Evolutionary conservation across 495 filamentous ascomycete genomes (phyloP), one percentile per base, ranked within the genome.

Genomic region (Neurospora sp.): DNA sequence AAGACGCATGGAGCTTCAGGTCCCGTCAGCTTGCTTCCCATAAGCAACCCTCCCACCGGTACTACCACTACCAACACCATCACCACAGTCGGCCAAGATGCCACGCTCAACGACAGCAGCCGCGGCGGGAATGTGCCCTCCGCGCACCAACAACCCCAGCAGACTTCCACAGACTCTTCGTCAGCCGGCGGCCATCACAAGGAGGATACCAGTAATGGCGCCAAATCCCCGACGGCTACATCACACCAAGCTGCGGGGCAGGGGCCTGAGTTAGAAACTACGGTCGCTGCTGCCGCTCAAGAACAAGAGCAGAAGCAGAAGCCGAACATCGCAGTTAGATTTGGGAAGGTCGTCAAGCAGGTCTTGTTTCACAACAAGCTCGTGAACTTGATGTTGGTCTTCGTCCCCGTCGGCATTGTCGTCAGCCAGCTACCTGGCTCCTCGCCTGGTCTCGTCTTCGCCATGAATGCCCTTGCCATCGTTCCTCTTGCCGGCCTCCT

Each of bases 381-480:
- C 82, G 53, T 65, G 53, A 96, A 97, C 81, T 70, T 91, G 44
- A 86, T 96, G 74, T 82, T 96, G 75, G 82, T 95, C 38, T 94
- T 94, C 79, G 92, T 96, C 8, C 93, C 93, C 1, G 83, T 91
- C 70, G 93, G 92, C 72, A 94, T 97, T 75, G 87, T 85, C 72
- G 84, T 89, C 45, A 82, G 89, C 76, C 87, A 87, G 31, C 83
- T 84, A 16, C 75, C 80, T 9, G 73, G 74, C 68, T 22, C 65
- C 22, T 53, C 72, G n/a, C 77, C 79, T 10, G 83, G 78, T 37
- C 72, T 84, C 68, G 77, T 94, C 69, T 96, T 96, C 80, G 89
- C 89, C 44, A 88, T 94, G 85, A 96, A 96, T 78, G 92, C 92
- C 20, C 84, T 96, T 73, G 93, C 93, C 70, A 94, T 96, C 81